phyloP scores from a whole-genome alignment of 805 yeast genomes.

The Pichia cabralensis region DNA sequence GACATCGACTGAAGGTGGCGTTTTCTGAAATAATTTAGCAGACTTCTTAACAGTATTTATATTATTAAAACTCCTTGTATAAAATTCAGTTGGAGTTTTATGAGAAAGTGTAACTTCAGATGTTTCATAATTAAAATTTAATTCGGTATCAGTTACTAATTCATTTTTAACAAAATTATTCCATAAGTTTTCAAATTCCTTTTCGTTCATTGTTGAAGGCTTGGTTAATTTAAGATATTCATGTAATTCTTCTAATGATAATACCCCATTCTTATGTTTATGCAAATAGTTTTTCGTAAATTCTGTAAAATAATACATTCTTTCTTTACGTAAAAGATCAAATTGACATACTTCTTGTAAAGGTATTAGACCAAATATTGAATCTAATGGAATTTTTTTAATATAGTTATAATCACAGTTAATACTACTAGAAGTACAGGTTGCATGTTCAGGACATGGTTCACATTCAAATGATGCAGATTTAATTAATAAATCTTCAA shows the following conservation, averaged over 20 bases:
- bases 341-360: constrained; percentile 57
- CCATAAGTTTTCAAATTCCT: constrained; percentile 75
- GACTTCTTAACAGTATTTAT: constrained; percentile 5
- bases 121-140: constrained; percentile 50
- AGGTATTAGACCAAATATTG: constrained; percentile 49
- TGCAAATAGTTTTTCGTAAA: constrained; percentile 60
- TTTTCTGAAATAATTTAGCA: constrained; percentile 4
- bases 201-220: constrained; percentile 35
- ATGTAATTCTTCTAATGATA: constrained; percentile 63
- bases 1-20: constrained; percentile 8
- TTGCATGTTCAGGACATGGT: constrained; percentile 74
- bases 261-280: constrained; percentile 50
- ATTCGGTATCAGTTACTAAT: constrained; percentile 33
- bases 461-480: constrained; percentile 34
- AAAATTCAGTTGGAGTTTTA: constrained; percentile 23
- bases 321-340: constrained; percentile 62
- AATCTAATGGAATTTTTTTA: constrained; percentile 41
- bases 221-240: constrained; percentile 49
- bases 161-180: constrained; percentile 30
- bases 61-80: constrained; percentile 6
- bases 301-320: constrained; percentile 53
- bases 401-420: constrained; percentile 65
- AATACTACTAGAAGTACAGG: constrained; percentile 51
- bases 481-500: constrained; percentile 45
- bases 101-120: constrained; percentile 35